Conservation (phyloP, 768 basidiomycete species). For the Tulasnella sp. region DNA sequence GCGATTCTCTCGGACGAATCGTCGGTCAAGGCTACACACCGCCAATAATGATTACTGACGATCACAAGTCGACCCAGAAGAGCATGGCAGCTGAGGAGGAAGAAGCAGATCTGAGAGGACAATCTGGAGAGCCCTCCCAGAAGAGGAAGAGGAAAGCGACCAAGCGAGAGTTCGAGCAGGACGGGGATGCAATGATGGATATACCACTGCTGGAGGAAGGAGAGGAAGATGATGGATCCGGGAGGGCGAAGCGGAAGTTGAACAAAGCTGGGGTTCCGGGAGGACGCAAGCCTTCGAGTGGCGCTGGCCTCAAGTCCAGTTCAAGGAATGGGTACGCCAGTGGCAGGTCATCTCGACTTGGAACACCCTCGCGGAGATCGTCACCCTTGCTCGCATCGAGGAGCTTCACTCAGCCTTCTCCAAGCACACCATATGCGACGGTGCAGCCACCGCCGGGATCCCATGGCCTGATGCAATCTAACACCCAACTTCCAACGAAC, state of each 20-base stretch:
- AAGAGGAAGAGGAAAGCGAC: constrained; percentile 28
- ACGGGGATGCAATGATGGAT: constrained; percentile 25
- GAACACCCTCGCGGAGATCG: constrained; percentile 24
- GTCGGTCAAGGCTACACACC: constrained; percentile 78
- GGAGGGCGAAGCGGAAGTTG: constrained; percentile 12
- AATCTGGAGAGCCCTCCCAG: neutral
- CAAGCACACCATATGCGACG: constrained; percentile 4
- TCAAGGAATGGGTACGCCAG: constrained; percentile 5
- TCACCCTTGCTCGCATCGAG: constrained; percentile 5
- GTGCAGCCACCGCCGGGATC: neutral
- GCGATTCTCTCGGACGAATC: constrained; percentile 70
- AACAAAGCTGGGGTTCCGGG: neutral
- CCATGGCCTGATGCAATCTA: neutral
- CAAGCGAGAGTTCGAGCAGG: constrained; percentile 20
- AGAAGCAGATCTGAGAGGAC: constrained; percentile 21
- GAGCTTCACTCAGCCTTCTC: constrained; percentile 18
- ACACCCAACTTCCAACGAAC: neutral
- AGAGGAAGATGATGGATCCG: neutral
- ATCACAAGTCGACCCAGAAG: constrained; percentile 73
- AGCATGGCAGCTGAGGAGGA: constrained; percentile 30
- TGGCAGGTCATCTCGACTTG: constrained; percentile 16
- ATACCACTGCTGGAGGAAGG: constrained; percentile 12
- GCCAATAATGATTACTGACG: constrained; percentile 98
- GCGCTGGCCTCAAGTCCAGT: neutral
- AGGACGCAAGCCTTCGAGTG: constrained; percentile 6